Conservation (phyloP, 768 basidiomycete genomes). For the Baorangia bicolor region DNA sequence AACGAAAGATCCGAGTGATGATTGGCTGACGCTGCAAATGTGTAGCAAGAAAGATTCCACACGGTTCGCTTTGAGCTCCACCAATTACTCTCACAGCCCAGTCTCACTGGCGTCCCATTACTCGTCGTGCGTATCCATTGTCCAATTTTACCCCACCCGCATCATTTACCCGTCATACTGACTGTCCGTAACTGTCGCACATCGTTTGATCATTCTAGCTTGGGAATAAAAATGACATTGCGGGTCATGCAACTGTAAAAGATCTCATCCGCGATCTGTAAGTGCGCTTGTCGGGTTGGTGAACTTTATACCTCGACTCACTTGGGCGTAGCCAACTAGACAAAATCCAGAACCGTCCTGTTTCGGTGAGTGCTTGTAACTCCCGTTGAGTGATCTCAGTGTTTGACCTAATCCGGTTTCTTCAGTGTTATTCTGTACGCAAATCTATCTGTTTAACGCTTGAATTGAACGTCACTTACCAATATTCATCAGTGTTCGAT, state of each 20-base stretch:
- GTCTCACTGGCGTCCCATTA: constrained; percentile 69
- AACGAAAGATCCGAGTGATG: background rate
- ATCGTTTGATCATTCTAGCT: constrained; percentile 43
- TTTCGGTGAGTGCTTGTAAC: constrained; percentile 62
- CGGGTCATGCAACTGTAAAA: constrained; percentile 73
- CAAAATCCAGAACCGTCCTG: constrained; percentile 75
- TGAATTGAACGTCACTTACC: background rate
- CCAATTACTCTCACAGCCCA: constrained; percentile 66
- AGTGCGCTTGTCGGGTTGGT: constrained; percentile 17
- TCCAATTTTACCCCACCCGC: background rate
- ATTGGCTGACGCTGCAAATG: constrained; percentile 2
- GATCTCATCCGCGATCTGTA: constrained; percentile 80
- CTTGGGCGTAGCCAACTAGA: constrained; percentile 49
- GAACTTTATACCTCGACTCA: constrained; percentile 26
- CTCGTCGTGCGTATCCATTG: constrained; percentile 61
- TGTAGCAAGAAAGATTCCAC: constrained; percentile 76
- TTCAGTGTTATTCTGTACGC: constrained; percentile 77
- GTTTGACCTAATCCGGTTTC: background rate
- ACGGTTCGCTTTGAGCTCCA: constrained; percentile 84
- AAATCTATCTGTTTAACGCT: background rate
- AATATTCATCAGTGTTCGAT: constrained; percentile 73
- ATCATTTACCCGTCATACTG: background rate
- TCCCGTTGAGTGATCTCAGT: background rate
- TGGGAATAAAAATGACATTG: constrained; percentile 91
- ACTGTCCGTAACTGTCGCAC: background rate